Evolutionary conservation across 75 land plant genomes (phyloP), one percentile per base, ranked within the genome.

Genomic region (Pinus tabuliformis): DNA sequence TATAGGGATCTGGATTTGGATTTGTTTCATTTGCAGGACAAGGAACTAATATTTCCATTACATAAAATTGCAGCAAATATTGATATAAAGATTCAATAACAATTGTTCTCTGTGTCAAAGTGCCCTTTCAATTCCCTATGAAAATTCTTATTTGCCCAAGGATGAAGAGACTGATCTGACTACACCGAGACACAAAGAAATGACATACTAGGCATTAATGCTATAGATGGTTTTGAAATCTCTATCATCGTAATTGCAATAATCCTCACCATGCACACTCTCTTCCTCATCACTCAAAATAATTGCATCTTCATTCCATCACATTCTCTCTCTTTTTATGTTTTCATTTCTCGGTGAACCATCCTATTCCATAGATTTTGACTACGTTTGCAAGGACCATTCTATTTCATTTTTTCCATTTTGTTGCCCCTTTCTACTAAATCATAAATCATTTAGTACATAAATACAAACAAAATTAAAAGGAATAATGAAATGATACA

Each of bases 291-390:
- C 70, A 65, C 42, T 65, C 33, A 65, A n/a, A 65, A 65, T 33
- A 18, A 65, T 8, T 65, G 70, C 70, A 65, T 65, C 70, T 37
- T 17, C 45, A 65, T 65, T 45, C 70, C 70, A 65, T 42, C 70
- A 65, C 7, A 45, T 65, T 30, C n/a, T 65, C 36, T 65, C 70
- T 37, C 18, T 42, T 65, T 0, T 7, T 8, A n/a, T n/a, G n/a
- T n/a, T 49, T 49, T 8, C 0, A 8, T 49, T 49, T 8, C 8
- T 49, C 0, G 0, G 11, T 49, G 1, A 49, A 0, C 52, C 0
- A 8, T 8, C 9, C 11, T 49, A 49, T 49, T 49, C 52, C 11
- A 49, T 49, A 49, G 9, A 2, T 49, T 49, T 2, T 49, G 11
- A 49, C 52, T 49, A 8, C 0, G 52, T 49, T 49, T 8, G 52